Evolutionary conservation across 805 yeast species (phyloP).

Genomic region (Starmerella apis): DNA sequence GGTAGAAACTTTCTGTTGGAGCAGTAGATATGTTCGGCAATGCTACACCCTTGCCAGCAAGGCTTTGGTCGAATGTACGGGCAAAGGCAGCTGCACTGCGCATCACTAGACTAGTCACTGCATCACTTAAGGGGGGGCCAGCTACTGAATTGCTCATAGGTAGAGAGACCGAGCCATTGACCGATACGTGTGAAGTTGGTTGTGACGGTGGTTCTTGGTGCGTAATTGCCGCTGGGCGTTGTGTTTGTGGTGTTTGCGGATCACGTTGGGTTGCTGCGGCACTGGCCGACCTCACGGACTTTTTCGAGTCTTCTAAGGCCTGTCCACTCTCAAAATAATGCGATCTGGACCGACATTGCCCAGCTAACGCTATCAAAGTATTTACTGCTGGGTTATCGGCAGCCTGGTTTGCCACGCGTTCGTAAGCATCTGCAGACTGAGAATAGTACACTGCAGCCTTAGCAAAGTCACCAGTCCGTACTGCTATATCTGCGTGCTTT

Average conservation of each 20-base stretch:
- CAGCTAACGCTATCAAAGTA: slow-evolving; percentile 30
- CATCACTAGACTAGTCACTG: slow-evolving; percentile 17
- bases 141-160: slow-evolving; percentile 5
- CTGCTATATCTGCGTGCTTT: slow-evolving; percentile 44
- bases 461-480: slow-evolving; percentile 36
- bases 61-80: slow-evolving; percentile 19
- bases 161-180: background rate
- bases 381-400: slow-evolving; percentile 29
- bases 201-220: background rate
- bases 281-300: slow-evolving; percentile 8
- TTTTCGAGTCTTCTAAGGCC: slow-evolving; percentile 15
- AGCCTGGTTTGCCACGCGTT: slow-evolving; percentile 25
- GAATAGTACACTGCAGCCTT: slow-evolving; percentile 36
- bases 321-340: slow-evolving; percentile 28
- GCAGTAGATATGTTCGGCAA: slow-evolving; percentile 9
- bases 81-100: slow-evolving; percentile 22
- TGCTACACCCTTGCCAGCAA: slow-evolving; percentile 7
- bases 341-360: slow-evolving; percentile 30
- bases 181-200: background rate
- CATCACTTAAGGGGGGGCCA: slow-evolving; percentile 16
- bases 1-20: slow-evolving; percentile 30
- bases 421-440: slow-evolving; percentile 33
- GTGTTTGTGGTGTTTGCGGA: slow-evolving; percentile 5
- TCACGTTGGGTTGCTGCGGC: background rate
- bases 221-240: background rate